A percentile compares a stretch with the other conserved stretches of the same genome.
These are phyloP conservation scores for Stemphylium beticola DNA, from an alignment of 2,329 filamentous ascomycete genomes.

Conservation along the genomic window DNA sequence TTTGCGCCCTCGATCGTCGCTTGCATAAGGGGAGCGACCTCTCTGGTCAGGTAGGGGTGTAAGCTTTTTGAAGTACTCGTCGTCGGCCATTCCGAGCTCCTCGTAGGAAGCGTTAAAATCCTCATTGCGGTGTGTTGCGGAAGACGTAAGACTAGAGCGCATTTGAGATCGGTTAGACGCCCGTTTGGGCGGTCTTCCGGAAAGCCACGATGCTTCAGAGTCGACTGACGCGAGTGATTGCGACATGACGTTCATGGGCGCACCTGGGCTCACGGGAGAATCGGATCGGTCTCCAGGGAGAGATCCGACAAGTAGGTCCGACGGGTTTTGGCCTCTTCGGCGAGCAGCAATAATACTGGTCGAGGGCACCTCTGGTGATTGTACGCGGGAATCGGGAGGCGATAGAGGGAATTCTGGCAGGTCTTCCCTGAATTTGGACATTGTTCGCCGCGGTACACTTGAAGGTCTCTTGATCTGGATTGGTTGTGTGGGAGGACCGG, in stretches of 20 bases:
- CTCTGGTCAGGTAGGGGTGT: conserved; percentile 55
- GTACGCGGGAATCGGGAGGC: conserved; percentile 81
- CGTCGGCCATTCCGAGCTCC: conserved; percentile 69
- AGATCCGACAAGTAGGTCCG: conserved; percentile 39
- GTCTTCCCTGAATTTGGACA: conserved; percentile 91
- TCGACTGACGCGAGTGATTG: conserved; percentile 93
- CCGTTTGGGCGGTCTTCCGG: conserved; percentile 68
- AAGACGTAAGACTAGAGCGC: conserved; percentile 56
- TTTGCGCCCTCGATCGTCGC: conserved; percentile 37
- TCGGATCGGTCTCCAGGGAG: conserved; percentile 48
- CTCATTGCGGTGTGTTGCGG: conserved; percentile 53
- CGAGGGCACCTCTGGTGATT: conserved; percentile 72
- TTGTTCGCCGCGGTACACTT: conserved; percentile 74
- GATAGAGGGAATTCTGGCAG: conserved; percentile 84
- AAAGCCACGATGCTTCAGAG: conserved; percentile 95
- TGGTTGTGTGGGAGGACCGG: conserved; percentile 44
- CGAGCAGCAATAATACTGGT: conserved; percentile 50
- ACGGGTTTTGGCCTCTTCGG: conserved; percentile 47
- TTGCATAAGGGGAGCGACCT: conserved; percentile 38
- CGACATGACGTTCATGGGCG: conserved; percentile 59
- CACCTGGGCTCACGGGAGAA: conserved; percentile 49
- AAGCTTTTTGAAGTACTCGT: conserved; percentile 73
- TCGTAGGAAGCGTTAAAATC: conserved; percentile 68
- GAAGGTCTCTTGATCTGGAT: conserved; percentile 56
- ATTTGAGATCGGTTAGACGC: conserved; percentile 54